Evolutionary conservation across 495 filamentous ascomycete genomes (phyloP).

Genomic region (Neurospora intermedia): DNA sequence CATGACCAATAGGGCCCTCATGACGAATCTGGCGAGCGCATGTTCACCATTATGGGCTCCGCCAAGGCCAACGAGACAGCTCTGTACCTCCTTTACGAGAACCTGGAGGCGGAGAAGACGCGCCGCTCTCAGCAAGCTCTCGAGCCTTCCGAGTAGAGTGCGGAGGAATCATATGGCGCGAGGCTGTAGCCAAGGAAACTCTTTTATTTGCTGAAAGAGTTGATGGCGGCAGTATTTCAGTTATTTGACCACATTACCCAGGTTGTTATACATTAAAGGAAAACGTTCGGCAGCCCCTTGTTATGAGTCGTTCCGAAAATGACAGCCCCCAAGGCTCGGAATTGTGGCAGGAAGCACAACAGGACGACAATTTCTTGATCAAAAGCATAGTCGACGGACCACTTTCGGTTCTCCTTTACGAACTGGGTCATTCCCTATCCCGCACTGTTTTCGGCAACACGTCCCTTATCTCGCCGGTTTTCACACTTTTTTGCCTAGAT

Average conservation of each 20-base stretch:
- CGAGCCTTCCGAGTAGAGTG: slow-evolving; percentile 53
- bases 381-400: slow-evolving; percentile 30
- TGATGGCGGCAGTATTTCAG: background rate
- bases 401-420: slow-evolving; percentile 25
- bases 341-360: slow-evolving; percentile 34
- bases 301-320: slow-evolving; percentile 40
- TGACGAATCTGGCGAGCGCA: slow-evolving; percentile 93
- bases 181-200: slow-evolving; percentile 17
- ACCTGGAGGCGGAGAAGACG: slow-evolving; percentile 97
- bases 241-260: background rate
- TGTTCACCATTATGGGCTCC: slow-evolving; percentile 99
- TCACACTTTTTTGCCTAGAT: background rate
- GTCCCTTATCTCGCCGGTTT: background rate
- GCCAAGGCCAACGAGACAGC: slow-evolving; percentile 87
- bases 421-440: slow-evolving; percentile 20
- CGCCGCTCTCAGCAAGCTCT: slow-evolving; percentile 61
- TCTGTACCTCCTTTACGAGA: slow-evolving; percentile 93
- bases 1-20: slow-evolving; percentile 53
- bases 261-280: background rate
- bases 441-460: slow-evolving; percentile 13
- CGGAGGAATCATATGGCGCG: slow-evolving; percentile 12
- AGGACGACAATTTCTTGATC: slow-evolving; percentile 31
- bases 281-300: slow-evolving; percentile 27
- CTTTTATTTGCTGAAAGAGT: slow-evolving; percentile 10
- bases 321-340: slow-evolving; percentile 50